Conservation (phyloP, 768 basidiomycete species). For the Pleurotus sapidus region DNA sequence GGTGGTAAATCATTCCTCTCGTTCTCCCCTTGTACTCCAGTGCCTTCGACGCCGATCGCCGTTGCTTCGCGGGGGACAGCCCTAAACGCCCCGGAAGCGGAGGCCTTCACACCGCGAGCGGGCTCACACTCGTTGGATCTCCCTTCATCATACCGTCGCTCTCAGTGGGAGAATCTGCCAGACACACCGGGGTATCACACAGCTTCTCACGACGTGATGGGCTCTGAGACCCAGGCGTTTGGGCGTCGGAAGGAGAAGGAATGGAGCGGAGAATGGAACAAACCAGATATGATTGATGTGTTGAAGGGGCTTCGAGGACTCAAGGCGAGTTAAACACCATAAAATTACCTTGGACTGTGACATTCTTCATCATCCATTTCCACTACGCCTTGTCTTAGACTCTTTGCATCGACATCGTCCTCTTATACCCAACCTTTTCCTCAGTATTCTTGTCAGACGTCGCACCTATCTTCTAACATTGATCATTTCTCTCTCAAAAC, state of each 20-base stretch:
- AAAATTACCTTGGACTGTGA: too few species aligned
- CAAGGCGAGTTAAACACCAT: slow-evolving; percentile 9
- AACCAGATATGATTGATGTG: slow-evolving; percentile 32
- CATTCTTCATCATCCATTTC: too few species aligned
- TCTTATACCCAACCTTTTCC: too few species aligned
- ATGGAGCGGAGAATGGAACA: slow-evolving; percentile 39
- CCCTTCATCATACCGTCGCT: slow-evolving; percentile 1
- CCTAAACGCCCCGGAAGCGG: neutral
- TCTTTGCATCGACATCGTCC: too few species aligned
- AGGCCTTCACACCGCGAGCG: neutral
- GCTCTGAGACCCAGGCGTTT: slow-evolving; percentile 9
- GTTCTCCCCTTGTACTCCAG: neutral
- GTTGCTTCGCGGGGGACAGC: neutral
- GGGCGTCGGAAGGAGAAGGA: slow-evolving; percentile 30
- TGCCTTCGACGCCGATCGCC: neutral
- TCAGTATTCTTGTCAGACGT: too few species aligned
- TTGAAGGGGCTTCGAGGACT: slow-evolving; percentile 25
- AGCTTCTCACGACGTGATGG: slow-evolving; percentile 6
- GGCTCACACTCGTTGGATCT: neutral
- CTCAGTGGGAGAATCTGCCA: slow-evolving; percentile 7
- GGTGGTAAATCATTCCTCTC: slow-evolving; percentile 1
- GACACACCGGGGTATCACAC: neutral
- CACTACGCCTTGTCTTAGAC: too few species aligned
- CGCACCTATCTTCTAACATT: too few species aligned
- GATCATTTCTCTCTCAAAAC: too few species aligned